Evolutionary conservation across 805 yeast genomes (phyloP), one percentile per base, ranked within the genome.

Genomic region (Zygosaccharomyces lentus): DNA sequence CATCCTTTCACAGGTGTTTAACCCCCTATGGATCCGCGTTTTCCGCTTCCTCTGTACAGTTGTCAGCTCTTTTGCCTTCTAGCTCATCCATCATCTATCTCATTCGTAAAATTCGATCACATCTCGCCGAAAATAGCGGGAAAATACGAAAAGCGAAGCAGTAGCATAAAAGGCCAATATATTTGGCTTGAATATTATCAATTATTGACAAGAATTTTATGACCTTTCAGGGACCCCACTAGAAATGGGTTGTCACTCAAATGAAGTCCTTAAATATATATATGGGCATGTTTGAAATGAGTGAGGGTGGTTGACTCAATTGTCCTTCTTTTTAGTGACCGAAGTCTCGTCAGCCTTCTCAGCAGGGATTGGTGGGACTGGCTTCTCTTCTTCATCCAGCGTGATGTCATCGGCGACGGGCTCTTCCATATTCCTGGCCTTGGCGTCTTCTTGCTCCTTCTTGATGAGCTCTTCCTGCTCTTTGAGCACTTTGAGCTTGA

Each of bases 381-480:
- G 38, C 19, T 40, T 45, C 41, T 67, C 71, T 27, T 64, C 66
- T 34, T 70, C 71, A 48, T 70, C 74, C 44, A 69, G 54, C 15
- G 62, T 60, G 34, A 68, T 68, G 45, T 62, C 67, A 48, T 71
- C 75, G 13, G 62, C 53, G 15, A 66, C 60, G n/a, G 59, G 62
- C 7, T 47, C 49, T 30, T 50, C 54, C 9, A 46, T 45, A 32
- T 38, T 45, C 47, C 66, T 55, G 45, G 48, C 78, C 64, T 79
- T 77, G 58, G 85, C 91, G 64, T 90, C 87, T 62, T 78, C 77
- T 67, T 80, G 82, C 69, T 91, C 99, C 64, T 85, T 88, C 69
- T 87, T 79, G 65, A 91, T 91, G 60, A 85, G 67, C 54, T 80
- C 84, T 66, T 84, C 88, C 71, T 84, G 93, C 66, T 84, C 93